Evolutionary conservation across 495 filamentous ascomycete species (phyloP).

Genomic region (Podospora pseudoanserina): DNA sequence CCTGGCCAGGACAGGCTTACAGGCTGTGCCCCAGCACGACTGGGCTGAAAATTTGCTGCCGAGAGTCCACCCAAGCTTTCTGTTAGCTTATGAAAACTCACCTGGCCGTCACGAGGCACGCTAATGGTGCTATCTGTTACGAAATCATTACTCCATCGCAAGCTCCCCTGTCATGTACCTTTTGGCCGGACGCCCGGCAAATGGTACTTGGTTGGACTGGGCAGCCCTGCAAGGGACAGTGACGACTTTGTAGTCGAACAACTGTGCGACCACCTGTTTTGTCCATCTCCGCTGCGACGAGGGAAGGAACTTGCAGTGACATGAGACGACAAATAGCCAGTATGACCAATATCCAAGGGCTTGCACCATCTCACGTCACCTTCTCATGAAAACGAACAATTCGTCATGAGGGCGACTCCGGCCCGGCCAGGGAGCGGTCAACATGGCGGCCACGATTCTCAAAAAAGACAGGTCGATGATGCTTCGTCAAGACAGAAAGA

Average conservation of each 20-base stretch:
- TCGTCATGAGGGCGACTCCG: neutral
- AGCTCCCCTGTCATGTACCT: slow-evolving; percentile 20
- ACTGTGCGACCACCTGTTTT: slow-evolving; percentile 1
- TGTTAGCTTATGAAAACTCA: slow-evolving; percentile 38
- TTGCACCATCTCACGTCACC: slow-evolving; percentile 7
- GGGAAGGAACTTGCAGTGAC: neutral
- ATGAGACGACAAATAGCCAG: neutral
- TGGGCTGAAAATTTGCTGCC: slow-evolving; percentile 29
- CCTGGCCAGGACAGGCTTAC: neutral
- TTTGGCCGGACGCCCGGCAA: slow-evolving; percentile 3
- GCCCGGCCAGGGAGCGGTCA: neutral
- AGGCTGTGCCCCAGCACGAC: slow-evolving; percentile 19
- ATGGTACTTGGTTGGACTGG: slow-evolving; percentile 19
- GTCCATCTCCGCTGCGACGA: neutral
- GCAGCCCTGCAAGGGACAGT: slow-evolving; percentile 28
- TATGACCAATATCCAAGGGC: neutral
- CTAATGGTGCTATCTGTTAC: slow-evolving; percentile 28
- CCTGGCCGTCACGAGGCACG: slow-evolving; percentile 32
- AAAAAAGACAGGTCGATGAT: neutral
- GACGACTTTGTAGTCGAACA: slow-evolving; percentile 16
- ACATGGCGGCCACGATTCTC: neutral
- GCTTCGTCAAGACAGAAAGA: neutral
- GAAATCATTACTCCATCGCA: slow-evolving; percentile 33
- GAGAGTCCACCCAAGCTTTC: slow-evolving; percentile 22
- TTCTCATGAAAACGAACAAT: neutral